Conservation (phyloP, 2,329 filamentous ascomycete genomes). For the Fragosphaeria purpurea region DNA sequence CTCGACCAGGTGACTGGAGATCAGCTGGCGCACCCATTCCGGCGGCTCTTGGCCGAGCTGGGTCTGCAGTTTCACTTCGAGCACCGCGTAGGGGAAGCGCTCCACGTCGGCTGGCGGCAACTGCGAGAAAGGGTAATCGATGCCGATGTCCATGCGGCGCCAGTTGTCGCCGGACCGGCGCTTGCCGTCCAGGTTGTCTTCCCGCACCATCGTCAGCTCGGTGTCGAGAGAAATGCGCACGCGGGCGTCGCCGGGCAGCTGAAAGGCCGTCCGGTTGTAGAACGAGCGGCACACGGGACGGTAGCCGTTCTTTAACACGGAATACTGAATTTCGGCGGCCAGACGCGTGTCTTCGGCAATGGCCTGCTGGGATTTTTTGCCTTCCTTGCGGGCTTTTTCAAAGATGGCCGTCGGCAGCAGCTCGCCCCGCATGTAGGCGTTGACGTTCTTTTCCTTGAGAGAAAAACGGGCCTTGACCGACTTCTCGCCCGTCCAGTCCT, state of each 20-base stretch:
- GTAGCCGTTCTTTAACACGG: constrained; percentile 76
- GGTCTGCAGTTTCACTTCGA: constrained; percentile 96
- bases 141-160: constrained; percentile 93
- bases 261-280: constrained; percentile 96
- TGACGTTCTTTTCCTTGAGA: constrained; percentile 95
- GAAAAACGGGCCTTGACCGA: constrained; percentile 95
- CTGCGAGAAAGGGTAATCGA: constrained; percentile 90
- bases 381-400: constrained; percentile 90
- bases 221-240: constrained; percentile 96
- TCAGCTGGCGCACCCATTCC: constrained; percentile 91
- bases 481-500: constrained; percentile 98
- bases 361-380: constrained; percentile 85
- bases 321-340: constrained; percentile 88
- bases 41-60: constrained; percentile 91
- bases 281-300: constrained; percentile 88
- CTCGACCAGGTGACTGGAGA: constrained; percentile 87
- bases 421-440: constrained; percentile 75
- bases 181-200: constrained; percentile 84
- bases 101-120: constrained; percentile 76
- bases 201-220: constrained; percentile 86
- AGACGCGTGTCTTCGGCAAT: constrained; percentile 86
- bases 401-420: constrained; percentile 83
- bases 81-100: constrained; percentile 87
- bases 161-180: constrained; percentile 76
- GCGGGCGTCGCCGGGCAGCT: constrained; percentile 88